Conservation (phyloP, 495 filamentous ascomycete species). For the Podospora pseudopauciseta region DNA sequence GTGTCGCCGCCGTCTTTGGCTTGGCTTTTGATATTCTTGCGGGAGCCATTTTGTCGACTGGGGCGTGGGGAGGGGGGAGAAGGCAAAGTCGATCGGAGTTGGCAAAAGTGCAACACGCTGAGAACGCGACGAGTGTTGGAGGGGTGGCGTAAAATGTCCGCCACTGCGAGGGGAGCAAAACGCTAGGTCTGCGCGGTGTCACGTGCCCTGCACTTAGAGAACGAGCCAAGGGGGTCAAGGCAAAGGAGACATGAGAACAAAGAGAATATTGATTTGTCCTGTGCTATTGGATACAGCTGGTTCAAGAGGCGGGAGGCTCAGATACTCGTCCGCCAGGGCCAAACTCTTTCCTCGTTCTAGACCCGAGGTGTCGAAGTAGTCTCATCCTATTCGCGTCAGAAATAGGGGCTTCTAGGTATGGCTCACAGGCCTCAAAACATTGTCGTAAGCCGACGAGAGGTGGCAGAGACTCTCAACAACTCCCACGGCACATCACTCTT, state of each 20-base stretch:
- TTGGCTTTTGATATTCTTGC: neutral
- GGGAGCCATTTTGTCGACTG: neutral
- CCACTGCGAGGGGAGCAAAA: slow-evolving; percentile 2
- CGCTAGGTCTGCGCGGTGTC: slow-evolving; percentile 16
- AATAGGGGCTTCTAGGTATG: too few relatives aligned
- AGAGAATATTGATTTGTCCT: neutral
- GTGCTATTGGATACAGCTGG: too few relatives aligned
- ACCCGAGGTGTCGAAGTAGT: too few relatives aligned
- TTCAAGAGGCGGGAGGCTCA: too few relatives aligned
- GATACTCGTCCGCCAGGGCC: too few relatives aligned
- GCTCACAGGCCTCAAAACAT: too few relatives aligned
- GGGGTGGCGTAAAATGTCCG: neutral
- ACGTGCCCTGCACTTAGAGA: slow-evolving; percentile 8
- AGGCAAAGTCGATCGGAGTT: too few relatives aligned
- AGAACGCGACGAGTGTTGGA: neutral
- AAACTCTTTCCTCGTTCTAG: too few relatives aligned
- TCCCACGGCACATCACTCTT: too few relatives aligned
- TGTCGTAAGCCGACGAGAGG: too few relatives aligned
- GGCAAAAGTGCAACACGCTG: neutral
- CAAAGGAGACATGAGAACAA: neutral
- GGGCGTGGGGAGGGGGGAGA: neutral
- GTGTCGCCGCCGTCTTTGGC: neutral
- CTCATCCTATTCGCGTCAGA: too few relatives aligned
- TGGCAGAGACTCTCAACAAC: too few relatives aligned
- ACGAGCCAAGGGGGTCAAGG: neutral